Evolutionary conservation across 1,139 yeast species (phyloP), one percentile per base, ranked within the genome.

Genomic region (Yamadazyma sp.): DNA sequence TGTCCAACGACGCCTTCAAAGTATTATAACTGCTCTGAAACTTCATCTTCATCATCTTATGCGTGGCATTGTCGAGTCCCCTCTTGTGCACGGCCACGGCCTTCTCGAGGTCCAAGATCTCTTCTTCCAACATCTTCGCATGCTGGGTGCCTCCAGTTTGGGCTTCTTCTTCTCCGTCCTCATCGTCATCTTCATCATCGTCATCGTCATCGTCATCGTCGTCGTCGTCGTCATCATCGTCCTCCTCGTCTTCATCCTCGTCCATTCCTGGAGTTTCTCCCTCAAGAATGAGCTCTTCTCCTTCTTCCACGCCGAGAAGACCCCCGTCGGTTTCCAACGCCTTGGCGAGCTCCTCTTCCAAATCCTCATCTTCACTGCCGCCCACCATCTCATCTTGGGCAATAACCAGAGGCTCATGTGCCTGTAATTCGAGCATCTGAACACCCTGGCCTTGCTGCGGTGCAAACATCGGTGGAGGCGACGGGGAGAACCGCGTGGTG

Each of bases 31-130:
- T 88, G 48, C 86, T 94, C 52, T 84, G 76, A 57, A 89, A 86
- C 64, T 97, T 83, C 63, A 85, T 86, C 57, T 84, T 82, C 79
- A 92, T 75, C 67, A 92, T 84, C 52, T 90, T 90, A 57, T 89
- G 89, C 13, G 90, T 80, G 2, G 95, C 90, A 41, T 83, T 82
- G 13, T 75, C 78, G 35, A 88, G 77, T 50, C 87, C 92, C 38
- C 74, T 74, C 55, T 79, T 80, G 54, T 90, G 92, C 51, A 82
- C 82, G 38, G 76, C 80, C 40, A 94, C 86, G 0, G 92, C 90
- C 30, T 78, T 67, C 53, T 86, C 90, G 46, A 94, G 70, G 54
- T 94, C 98, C 11, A 75, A 67, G 38, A 94, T 82, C 57, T 90
- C 97, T 58, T 90, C 97, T 45, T 80, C 80, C 43, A 92, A 67